These are phyloP conservation scores for Phaffia tasmanica DNA, from an alignment of 768 basidiomycete genomes.

Conservation along the genomic window DNA sequence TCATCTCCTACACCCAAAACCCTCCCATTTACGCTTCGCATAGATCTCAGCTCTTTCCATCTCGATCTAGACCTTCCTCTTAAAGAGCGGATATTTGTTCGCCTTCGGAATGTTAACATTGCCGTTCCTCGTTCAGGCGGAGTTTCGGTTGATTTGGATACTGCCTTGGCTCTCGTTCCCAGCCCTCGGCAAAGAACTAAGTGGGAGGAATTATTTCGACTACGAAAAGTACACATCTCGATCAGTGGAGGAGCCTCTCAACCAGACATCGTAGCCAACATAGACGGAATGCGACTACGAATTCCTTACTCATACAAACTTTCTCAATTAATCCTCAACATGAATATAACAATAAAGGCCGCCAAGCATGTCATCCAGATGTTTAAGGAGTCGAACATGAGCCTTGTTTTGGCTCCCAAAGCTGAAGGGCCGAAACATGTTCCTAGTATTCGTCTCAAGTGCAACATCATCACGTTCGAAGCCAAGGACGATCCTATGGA, in stretches of 20 bases:
- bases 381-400: conserved; percentile 47
- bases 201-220: conserved; percentile 64
- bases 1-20: background rate
- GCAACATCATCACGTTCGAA: conserved; percentile 60
- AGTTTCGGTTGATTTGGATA: conserved; percentile 41
- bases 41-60: conserved; percentile 29
- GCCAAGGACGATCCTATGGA: conserved; percentile 79
- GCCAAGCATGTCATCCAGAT: conserved; percentile 57
- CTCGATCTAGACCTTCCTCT: conserved; percentile 38
- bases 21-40: conserved; percentile 17
- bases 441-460: conserved; percentile 51
- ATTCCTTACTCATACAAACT: conserved; percentile 70
- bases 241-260: conserved; percentile 34
- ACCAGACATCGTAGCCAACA: conserved; percentile 44
- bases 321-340: conserved; percentile 62
- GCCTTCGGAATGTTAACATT: conserved; percentile 28
- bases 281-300: conserved; percentile 58
- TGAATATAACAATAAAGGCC: conserved; percentile 58
- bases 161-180: conserved; percentile 47
- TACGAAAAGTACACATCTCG: conserved; percentile 48
- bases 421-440: conserved; percentile 62
- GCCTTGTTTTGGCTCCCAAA: conserved; percentile 50
- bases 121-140: conserved; percentile 26
- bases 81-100: conserved; percentile 36
- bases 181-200: conserved; percentile 37